Evolutionary conservation across 176 grass and related monocot species (phyloP).

Genomic region (Bromus sterilis): DNA sequence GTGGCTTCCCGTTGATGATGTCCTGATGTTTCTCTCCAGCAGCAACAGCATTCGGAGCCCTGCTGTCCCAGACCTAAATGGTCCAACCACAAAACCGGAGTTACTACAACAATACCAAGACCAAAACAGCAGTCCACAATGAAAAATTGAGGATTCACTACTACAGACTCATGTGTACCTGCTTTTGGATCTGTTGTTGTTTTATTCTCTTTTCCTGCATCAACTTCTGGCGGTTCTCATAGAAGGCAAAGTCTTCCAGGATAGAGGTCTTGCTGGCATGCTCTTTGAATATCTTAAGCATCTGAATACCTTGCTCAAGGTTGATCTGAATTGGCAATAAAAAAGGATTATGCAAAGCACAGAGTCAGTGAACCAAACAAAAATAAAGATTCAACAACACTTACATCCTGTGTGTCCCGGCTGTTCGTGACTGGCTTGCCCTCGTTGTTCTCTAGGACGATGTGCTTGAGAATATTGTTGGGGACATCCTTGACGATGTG

Average conservation of each 20-base stretch:
- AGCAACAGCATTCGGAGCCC: background rate
- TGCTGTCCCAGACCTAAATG: conserved; percentile 70
- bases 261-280: conserved; percentile 73
- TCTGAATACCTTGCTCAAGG: conserved; percentile 83
- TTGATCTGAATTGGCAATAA: conserved; percentile 42
- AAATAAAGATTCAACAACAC: background rate
- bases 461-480: conserved; percentile 92
- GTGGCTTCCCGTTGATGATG: conserved; percentile 30
- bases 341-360: background rate
- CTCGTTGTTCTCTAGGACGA: conserved; percentile 92
- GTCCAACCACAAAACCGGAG: background rate
- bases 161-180: conserved; percentile 18
- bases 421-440: conserved; percentile 94
- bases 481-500: conserved; percentile 91
- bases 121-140: background rate
- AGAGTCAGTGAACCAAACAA: background rate
- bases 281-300: conserved; percentile 95
- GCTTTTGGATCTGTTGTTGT: conserved; percentile 68
- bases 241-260: conserved; percentile 84
- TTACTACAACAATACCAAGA: background rate
- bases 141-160: background rate
- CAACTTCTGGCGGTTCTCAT: conserved; percentile 82
- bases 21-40: conserved; percentile 61
- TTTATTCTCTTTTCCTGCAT: conserved; percentile 87
- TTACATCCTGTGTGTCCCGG: conserved; percentile 90